phyloP scores from a whole-genome alignment of 2,329 filamentous ascomycete genomes.

The Eutypella sp. region DNA sequence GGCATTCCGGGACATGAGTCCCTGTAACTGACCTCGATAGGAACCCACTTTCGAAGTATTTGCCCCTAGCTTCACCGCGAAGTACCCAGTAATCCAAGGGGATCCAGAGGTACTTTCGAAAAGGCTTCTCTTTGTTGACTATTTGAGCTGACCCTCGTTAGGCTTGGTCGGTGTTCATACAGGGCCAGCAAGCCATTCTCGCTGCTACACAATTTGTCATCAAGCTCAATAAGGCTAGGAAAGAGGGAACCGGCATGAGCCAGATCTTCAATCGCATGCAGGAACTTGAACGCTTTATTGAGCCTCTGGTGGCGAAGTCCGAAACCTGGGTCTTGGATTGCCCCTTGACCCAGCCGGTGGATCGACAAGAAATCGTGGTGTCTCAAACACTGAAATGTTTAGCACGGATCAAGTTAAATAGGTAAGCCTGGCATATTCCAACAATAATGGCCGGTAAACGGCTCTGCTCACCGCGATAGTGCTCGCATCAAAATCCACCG shows the following conservation, averaged over 20 bases:
- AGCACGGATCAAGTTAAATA: conserved; percentile 46
- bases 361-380: conserved; percentile 35
- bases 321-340: conserved; percentile 31
- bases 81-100: conserved; percentile 33
- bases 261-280: conserved; percentile 36
- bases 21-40: conserved; percentile 20
- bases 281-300: conserved; percentile 34
- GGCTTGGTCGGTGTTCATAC: conserved; percentile 40
- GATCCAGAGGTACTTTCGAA: conserved; percentile 34
- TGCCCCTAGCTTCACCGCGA: conserved; percentile 39
- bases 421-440: conserved; percentile 21
- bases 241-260: conserved; percentile 31
- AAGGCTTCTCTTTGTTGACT: background rate
- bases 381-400: conserved; percentile 40
- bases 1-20: background rate
- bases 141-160: conserved; percentile 17
- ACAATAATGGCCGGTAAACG: conserved; percentile 6
- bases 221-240: conserved; percentile 39
- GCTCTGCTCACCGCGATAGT: conserved; percentile 21
- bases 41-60: conserved; percentile 38
- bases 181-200: conserved; percentile 43
- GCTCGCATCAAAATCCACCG: conserved; percentile 48
- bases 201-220: conserved; percentile 43
- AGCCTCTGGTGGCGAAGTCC: conserved; percentile 31
- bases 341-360: conserved; percentile 30